Percentiles rank a stretch among this genome's conserved stretches.
These are phyloP conservation scores for Pichia sp. DNA, from an alignment of 1,139 yeast species.

Conservation along the genomic window DNA sequence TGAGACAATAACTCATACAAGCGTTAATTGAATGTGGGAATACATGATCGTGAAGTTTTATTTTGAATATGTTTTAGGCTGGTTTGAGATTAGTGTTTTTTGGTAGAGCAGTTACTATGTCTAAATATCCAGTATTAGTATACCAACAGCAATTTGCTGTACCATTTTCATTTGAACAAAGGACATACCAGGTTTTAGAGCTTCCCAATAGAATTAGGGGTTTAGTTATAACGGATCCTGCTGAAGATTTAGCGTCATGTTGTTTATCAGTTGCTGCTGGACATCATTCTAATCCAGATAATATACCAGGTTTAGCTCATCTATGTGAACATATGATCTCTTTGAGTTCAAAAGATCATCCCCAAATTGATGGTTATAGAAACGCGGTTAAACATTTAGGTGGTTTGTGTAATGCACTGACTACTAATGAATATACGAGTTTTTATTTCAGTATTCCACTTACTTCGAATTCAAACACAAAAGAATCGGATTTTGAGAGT, in stretches of 20 bases:
- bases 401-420: conserved; percentile 58
- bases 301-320: conserved; percentile 60
- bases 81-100: background rate
- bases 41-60: background rate
- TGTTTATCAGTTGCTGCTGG: conserved; percentile 55
- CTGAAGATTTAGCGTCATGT: conserved; percentile 39
- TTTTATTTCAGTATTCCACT: conserved; percentile 56
- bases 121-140: background rate
- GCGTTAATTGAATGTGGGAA: background rate
- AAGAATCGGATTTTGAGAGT: conserved; percentile 35
- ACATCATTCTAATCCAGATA: conserved; percentile 53
- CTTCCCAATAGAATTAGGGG: conserved; percentile 48
- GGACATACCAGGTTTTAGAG: conserved; percentile 39
- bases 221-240: conserved; percentile 53
- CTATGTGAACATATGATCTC: conserved; percentile 66
- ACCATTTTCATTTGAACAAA: conserved; percentile 25
- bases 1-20: background rate
- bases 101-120: background rate
- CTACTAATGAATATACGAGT: conserved; percentile 58
- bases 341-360: conserved; percentile 50
- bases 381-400: conserved; percentile 40
- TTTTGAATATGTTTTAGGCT: background rate
- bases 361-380: conserved; percentile 42
- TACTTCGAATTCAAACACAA: background rate
- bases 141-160: conserved; percentile 25